phyloP scores from a whole-genome alignment of 345 rosid species.

The Noccaea bulbosa region DNA sequence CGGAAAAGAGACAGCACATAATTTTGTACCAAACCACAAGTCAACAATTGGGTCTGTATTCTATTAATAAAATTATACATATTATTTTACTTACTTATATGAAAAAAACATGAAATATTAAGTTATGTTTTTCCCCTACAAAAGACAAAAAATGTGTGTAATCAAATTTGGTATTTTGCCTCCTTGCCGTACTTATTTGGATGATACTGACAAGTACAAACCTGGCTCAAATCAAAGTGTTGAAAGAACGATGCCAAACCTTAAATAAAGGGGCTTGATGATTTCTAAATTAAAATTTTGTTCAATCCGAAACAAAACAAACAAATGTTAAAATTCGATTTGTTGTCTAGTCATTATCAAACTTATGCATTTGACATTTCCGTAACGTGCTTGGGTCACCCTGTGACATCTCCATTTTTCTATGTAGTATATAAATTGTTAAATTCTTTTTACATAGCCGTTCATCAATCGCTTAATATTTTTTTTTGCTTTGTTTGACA shows the following conservation, averaged over 20 bases:
- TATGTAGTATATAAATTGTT: background rate
- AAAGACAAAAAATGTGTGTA: constrained; percentile 11
- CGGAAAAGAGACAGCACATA: too few relatives aligned
- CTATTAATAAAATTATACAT: background rate
- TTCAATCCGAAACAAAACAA: background rate
- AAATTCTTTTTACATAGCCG: background rate
- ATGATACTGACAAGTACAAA: background rate
- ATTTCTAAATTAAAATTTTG: background rate
- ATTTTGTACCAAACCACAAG: too few relatives aligned
- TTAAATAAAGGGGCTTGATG: background rate
- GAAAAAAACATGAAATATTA: background rate
- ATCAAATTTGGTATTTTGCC: constrained; percentile 6
- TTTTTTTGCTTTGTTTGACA: background rate
- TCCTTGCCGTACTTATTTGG: constrained; percentile 11
- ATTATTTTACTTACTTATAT: background rate
- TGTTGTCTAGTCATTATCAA: background rate
- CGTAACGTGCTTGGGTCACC: background rate
- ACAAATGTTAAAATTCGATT: background rate
- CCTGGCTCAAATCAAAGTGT: constrained; percentile 5
- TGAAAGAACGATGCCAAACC: background rate
- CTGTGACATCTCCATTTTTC: background rate
- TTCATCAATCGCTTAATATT: background rate
- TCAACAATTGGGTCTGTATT: constrained; percentile 13
- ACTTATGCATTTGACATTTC: background rate
- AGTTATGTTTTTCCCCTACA: background rate